A percentile compares a stretch with the other conserved stretches of the same genome.
phyloP scores from a whole-genome alignment of 176 grass and related monocot species.

The Carex scoparia region DNA sequence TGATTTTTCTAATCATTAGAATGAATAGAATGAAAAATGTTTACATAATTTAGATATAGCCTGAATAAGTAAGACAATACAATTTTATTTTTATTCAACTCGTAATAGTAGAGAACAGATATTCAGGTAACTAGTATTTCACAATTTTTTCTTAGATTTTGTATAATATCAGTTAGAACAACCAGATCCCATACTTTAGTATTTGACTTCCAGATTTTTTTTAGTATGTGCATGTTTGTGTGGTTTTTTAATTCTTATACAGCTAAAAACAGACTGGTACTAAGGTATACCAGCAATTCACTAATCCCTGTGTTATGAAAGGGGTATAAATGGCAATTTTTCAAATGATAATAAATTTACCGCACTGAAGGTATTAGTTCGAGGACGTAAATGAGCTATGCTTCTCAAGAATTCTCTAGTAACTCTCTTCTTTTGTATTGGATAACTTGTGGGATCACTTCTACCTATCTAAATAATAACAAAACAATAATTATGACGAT shows the following conservation, averaged over 20 bases:
- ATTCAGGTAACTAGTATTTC: neutral
- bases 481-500: conserved; percentile 6
- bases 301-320: neutral
- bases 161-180: neutral
- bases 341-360: conserved; percentile 43
- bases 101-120: neutral
- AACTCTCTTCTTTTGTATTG: conserved; percentile 91
- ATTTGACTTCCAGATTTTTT: neutral
- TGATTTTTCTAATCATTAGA: neutral
- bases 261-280: neutral
- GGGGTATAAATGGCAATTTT: neutral
- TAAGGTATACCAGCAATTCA: neutral
- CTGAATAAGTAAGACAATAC: neutral
- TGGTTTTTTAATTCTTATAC: neutral
- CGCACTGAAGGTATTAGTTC: conserved; percentile 95
- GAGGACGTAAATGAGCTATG: conserved; percentile 92
- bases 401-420: conserved; percentile 90
- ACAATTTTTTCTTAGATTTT: neutral
- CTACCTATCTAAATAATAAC: conserved; percentile 70
- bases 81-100: neutral
- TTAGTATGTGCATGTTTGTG: neutral
- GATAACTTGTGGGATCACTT: conserved; percentile 80
- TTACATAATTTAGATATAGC: neutral
- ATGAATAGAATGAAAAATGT: neutral
- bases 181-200: neutral